Evolutionary conservation across 2,329 filamentous ascomycete genomes (phyloP).

Genomic region (Pezicula rhizophila): DNA sequence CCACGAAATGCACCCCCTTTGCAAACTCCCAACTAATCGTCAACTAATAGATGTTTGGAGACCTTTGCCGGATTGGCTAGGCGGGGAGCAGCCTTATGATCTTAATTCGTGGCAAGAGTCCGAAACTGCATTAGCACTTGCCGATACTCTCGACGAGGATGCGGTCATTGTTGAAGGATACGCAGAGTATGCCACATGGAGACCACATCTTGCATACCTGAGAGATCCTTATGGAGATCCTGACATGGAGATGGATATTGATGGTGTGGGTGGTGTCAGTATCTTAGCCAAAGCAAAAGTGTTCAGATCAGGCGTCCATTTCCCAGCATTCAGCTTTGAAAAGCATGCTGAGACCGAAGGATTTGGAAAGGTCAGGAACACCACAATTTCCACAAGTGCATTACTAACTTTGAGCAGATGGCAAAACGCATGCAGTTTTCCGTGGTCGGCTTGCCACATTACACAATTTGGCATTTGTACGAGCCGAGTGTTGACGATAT

Average conservation of each 20-base stretch:
- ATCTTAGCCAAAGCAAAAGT: slow-evolving; percentile 95
- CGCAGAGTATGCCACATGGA: slow-evolving; percentile 97
- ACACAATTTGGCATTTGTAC: slow-evolving; percentile 99
- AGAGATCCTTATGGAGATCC: slow-evolving; percentile 95
- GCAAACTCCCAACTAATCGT: neutral
- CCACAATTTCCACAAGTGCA: neutral
- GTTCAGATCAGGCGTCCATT: slow-evolving; percentile 91
- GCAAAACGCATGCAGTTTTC: slow-evolving; percentile 93
- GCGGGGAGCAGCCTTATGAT: slow-evolving; percentile 96
- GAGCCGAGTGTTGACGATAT: slow-evolving; percentile 98
- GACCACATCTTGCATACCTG: slow-evolving; percentile 92
- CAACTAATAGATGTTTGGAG: slow-evolving; percentile 85
- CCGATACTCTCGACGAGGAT: slow-evolving; percentile 93
- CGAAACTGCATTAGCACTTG: slow-evolving; percentile 87
- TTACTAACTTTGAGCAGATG: slow-evolving; percentile 57
- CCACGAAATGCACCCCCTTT: slow-evolving; percentile 4
- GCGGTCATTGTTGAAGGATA: slow-evolving; percentile 98
- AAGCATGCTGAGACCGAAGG: slow-evolving; percentile 98
- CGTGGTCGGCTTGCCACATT: slow-evolving; percentile 91
- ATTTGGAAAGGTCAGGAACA: slow-evolving; percentile 77
- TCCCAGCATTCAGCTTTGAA: slow-evolving; percentile 97
- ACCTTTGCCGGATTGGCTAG: slow-evolving; percentile 96
- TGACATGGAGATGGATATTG: slow-evolving; percentile 99
- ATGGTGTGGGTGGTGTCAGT: slow-evolving; percentile 94
- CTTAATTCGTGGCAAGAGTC: slow-evolving; percentile 99